Percentiles rank a stretch among this genome's conserved stretches.
These are phyloP conservation scores for Trichosporon asahii DNA, from an alignment of 1,284 basidiomycete genomes.

Conservation along the genomic window DNA sequence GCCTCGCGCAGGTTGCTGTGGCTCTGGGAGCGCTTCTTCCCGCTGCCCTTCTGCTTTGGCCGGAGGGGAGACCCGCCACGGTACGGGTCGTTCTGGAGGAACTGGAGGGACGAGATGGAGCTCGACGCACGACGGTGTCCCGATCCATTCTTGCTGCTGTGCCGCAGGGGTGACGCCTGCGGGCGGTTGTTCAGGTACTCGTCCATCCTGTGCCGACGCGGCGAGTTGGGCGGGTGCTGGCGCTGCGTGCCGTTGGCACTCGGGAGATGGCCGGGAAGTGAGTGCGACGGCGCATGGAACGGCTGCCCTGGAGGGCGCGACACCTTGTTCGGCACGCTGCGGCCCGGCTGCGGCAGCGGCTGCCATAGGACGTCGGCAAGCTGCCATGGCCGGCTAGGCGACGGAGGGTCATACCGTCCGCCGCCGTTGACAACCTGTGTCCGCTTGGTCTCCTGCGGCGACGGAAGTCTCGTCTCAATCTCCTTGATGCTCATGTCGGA, in stretches of 20 bases:
- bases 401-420: conserved; percentile 42
- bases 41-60: conserved; percentile 18
- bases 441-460: conserved; percentile 15
- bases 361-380: conserved; percentile 48
- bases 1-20: conserved; percentile 36
- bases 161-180: conserved; percentile 17
- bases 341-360: conserved; percentile 43
- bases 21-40: conserved; percentile 44
- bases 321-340: background rate
- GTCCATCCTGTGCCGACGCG: conserved; percentile 19
- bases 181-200: conserved; percentile 20
- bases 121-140: conserved; percentile 22
- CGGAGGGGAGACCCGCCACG: conserved; percentile 21
- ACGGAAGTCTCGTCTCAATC: conserved; percentile 38
- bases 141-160: background rate
- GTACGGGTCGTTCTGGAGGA: conserved; percentile 24
- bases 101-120: conserved; percentile 17
- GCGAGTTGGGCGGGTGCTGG: conserved; percentile 5
- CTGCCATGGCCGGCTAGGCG: conserved; percentile 47
- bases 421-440: conserved; percentile 23
- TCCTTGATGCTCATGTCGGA: conserved; percentile 46
- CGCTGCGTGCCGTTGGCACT: conserved; percentile 11
- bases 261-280: conserved; percentile 21
- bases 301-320: background rate
- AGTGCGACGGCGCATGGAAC: conserved; percentile 20